Evolutionary conservation across 805 yeast species (phyloP).

Genomic region (Starmerella gropengiesseri): DNA sequence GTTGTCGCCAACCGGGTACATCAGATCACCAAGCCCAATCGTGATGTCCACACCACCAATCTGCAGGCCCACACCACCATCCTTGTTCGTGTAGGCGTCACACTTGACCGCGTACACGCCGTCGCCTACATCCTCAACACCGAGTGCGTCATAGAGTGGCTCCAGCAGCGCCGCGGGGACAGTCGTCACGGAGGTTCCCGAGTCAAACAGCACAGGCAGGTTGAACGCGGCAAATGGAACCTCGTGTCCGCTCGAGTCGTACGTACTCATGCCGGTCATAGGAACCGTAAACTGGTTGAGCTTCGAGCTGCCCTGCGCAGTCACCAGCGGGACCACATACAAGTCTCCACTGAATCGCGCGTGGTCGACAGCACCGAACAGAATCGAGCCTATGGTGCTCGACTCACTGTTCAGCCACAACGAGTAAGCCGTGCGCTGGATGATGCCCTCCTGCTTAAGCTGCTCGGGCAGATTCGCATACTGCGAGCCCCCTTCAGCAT

Average conservation of each 20-base stretch:
- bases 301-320: slow-evolving; percentile 10
- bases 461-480: slow-evolving; percentile 29
- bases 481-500: too few species aligned
- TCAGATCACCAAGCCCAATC: too few species aligned
- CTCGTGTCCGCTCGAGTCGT: slow-evolving; percentile 12
- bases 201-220: slow-evolving; percentile 38
- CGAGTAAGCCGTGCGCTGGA: slow-evolving; percentile 36
- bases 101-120: too few species aligned
- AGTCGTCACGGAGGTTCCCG: slow-evolving; percentile 41
- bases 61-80: too few species aligned
- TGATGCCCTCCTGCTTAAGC: slow-evolving; percentile 34
- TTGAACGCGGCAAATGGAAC: too few species aligned
- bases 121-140: too few species aligned
- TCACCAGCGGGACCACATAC: slow-evolving; percentile 28
- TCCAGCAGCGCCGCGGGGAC: too few species aligned
- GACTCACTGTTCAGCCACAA: slow-evolving; percentile 34
- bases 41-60: too few species aligned
- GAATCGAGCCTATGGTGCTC: slow-evolving; percentile 31
- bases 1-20: too few species aligned
- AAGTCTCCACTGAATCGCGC: slow-evolving; percentile 34
- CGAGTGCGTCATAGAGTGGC: too few species aligned
- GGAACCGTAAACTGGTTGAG: slow-evolving; percentile 13
- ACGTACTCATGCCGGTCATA: slow-evolving; percentile 13
- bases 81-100: too few species aligned
- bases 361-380: slow-evolving; percentile 38